Evolutionary conservation across 2,329 filamentous ascomycete species (phyloP).

Genomic region (Sclerotinia spermophila): DNA sequence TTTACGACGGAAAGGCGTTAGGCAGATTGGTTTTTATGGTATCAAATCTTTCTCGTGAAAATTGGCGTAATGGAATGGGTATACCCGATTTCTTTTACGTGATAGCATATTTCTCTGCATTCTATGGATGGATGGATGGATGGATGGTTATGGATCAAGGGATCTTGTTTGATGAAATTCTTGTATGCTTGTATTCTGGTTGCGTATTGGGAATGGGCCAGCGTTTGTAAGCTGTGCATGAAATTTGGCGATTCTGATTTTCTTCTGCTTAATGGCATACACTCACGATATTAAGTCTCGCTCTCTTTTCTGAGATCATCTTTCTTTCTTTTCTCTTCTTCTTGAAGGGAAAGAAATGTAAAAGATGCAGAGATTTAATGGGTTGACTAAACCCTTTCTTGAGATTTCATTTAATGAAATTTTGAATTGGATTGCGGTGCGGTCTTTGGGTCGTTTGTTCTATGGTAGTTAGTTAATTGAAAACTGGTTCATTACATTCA

Average conservation of each 20-base stretch:
- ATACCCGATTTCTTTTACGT: constrained; percentile 15
- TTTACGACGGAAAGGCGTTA: neutral
- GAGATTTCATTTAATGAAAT: neutral
- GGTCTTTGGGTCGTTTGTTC: neutral
- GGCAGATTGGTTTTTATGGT: neutral
- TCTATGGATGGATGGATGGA: too few relatives aligned
- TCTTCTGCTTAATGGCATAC: neutral
- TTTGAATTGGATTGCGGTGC: neutral
- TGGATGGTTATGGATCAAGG: neutral
- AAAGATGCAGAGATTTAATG: neutral
- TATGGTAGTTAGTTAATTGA: neutral
- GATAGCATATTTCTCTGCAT: constrained; percentile 3
- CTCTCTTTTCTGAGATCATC: neutral
- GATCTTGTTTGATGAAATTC: constrained; percentile 10
- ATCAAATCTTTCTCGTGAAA: neutral
- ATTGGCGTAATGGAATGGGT: constrained; percentile 7
- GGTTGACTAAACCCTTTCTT: neutral
- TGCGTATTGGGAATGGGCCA: constrained; percentile 2
- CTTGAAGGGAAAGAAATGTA: neutral
- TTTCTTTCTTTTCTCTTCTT: neutral
- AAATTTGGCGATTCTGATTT: neutral
- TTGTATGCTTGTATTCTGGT: neutral
- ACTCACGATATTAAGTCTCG: constrained; percentile 1
- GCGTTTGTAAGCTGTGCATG: neutral
- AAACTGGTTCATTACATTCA: too few relatives aligned